phyloP scores from a whole-genome alignment of 148 eudicot species.

The Vaccinium myrtillus region DNA sequence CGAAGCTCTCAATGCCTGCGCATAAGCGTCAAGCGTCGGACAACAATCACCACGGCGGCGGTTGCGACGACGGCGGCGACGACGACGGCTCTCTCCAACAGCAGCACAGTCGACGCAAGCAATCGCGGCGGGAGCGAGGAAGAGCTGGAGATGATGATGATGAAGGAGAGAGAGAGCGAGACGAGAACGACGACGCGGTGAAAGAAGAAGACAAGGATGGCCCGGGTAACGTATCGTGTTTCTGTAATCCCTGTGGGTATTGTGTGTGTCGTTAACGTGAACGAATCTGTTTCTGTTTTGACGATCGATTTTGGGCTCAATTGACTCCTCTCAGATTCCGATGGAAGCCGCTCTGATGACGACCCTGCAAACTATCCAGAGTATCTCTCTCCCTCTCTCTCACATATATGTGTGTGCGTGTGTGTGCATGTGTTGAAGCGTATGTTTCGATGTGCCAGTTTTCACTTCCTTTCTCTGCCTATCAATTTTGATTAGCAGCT shows the following conservation, averaged over 20 bases:
- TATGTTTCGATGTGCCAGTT: not conserved
- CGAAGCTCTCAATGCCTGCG: slow-evolving; percentile 20
- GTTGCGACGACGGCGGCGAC: slow-evolving; percentile 1
- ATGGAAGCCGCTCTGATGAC: slow-evolving; percentile 14
- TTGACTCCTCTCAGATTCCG: slow-evolving; percentile 21
- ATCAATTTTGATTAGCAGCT: not conserved
- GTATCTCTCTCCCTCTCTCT: slow-evolving; percentile 6
- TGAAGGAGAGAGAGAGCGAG: not conserved
- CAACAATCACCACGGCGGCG: slow-evolving; percentile 5
- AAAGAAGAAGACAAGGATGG: not conserved
- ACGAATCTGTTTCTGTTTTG: slow-evolving; percentile 5
- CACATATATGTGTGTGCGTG: not conserved
- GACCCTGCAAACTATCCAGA: slow-evolving; percentile 15
- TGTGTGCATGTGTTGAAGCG: not conserved
- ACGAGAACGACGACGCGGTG: not conserved
- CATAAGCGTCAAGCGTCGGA: slow-evolving; percentile 18
- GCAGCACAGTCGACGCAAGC: slow-evolving; percentile 15
- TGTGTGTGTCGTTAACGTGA: not conserved
- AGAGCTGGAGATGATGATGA: not conserved
- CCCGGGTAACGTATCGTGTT: slow-evolving; percentile 6
- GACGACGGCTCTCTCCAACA: slow-evolving; percentile 5
- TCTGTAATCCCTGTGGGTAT: not conserved
- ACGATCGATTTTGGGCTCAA: slow-evolving; percentile 11
- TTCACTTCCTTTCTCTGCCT: not conserved
- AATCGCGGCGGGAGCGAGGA: slow-evolving; percentile 18